phyloP scores from a whole-genome alignment of 768 basidiomycete genomes.

The Hericium alpestre region DNA sequence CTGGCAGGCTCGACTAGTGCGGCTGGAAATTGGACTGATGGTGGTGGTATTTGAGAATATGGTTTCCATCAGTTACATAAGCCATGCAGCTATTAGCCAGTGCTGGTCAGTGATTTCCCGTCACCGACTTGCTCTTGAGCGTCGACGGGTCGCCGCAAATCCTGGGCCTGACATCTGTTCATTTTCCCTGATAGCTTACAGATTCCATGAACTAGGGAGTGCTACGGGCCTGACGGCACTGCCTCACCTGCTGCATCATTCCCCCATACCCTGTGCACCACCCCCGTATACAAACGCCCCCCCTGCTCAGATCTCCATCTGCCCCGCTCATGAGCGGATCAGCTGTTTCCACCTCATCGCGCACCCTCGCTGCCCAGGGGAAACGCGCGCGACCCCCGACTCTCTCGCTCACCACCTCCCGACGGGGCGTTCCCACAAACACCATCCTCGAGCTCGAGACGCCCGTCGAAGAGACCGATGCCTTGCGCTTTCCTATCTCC shows the following conservation, averaged over 20 bases:
- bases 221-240: no score
- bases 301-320: not conserved
- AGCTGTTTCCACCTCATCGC: conserved; percentile 2
- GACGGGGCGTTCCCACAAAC: conserved; percentile 15
- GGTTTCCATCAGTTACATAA: no score
- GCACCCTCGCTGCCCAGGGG: conserved; percentile 9
- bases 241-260: not conserved
- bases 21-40: no score
- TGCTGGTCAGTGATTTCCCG: no score
- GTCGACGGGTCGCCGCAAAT: no score
- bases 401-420: conserved; percentile 29
- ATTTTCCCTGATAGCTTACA: no score
- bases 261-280: not conserved
- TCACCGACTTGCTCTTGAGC: no score
- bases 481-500: conserved; percentile 21
- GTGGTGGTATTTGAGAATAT: no score
- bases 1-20: no score
- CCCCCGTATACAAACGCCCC: not conserved
- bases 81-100: no score
- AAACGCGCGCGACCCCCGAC: conserved; percentile 43
- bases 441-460: conserved; percentile 25
- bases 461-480: conserved; percentile 24
- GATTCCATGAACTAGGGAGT: no score
- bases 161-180: no score
- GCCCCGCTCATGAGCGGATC: conserved; percentile 10